Evolutionary conservation across 306 rosid genomes (phyloP), one percentile per base, ranked within the genome.

Genomic region (Vachellia collinsii): DNA sequence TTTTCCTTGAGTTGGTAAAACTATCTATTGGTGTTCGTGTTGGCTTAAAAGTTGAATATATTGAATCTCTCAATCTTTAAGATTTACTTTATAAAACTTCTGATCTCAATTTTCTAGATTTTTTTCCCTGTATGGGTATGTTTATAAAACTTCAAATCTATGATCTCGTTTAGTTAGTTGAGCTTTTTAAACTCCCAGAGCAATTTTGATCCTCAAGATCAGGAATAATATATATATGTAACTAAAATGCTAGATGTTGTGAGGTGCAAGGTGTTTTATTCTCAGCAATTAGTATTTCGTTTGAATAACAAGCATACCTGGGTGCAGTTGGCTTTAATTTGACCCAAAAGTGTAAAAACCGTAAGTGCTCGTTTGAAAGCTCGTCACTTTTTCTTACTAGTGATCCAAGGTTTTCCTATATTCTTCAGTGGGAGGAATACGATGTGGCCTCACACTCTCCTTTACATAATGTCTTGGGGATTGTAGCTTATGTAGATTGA

Each of bases 381-480:
- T 37, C 20, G 14, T 70, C 58, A 29, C 48, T 63, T 23, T 66
- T 64, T 56, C 63, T 36, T 11, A 3, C 39, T n/a, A 34, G 2
- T 37, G 2, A 64, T 46, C 5, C 17, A 16, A 61, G 11, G 14
- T 25, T 74, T 75, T 13, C 58, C 54, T 77, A 59, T 64, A 64
- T 77, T 77, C 72, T 77, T 77, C 61, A 20, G 36, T 63, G 47
- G 5, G 48, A 25, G 72, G 17, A 62, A 34, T 48, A 39, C 17
- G 17, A 22, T 76, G 37, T 61, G 43, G 23, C 34, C 79, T 8
- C 12, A 5, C 38, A 46, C 5, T 53, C 42, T 13, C 78, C 48
- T 54, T 61, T 19, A 42, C 44, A 36, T 72, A 17, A n/a, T 48
- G 46, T 46, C 34, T 19, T 7, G 34, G 9, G 72, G 37, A 53